Evolutionary conservation across 83 land plant species (phyloP).

Genomic region (Larix sibirica): DNA sequence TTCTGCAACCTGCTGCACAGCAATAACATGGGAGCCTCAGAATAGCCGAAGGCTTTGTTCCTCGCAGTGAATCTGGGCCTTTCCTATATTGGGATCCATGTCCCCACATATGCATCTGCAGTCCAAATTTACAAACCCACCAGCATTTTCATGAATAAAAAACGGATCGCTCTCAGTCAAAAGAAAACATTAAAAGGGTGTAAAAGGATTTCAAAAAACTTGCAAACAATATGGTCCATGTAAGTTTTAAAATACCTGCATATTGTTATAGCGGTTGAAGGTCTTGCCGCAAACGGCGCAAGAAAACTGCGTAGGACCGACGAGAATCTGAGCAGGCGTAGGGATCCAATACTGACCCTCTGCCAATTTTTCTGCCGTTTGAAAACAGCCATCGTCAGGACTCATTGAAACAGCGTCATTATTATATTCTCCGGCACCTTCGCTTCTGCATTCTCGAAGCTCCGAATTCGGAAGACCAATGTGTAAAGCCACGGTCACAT

Average conservation of each 20-base stretch:
- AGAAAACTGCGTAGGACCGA: conserved; percentile 54
- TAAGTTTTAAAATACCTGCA: conserved; percentile 37
- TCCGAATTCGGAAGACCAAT: conserved; percentile 36
- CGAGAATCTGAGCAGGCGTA: conserved; percentile 47
- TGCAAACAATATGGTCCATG: too few species aligned
- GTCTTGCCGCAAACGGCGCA: conserved; percentile 51
- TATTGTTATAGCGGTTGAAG: conserved; percentile 59
- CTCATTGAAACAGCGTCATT: neutral
- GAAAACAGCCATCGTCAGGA: too few species aligned
- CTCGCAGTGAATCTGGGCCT: conserved; percentile 42
- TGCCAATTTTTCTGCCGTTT: neutral
- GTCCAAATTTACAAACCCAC: neutral
- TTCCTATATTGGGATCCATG: conserved; percentile 44
- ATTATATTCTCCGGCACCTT: neutral
- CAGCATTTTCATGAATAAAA: neutral
- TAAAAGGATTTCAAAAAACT: too few species aligned
- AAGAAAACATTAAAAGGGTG: too few species aligned
- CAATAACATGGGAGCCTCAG: conserved; percentile 33
- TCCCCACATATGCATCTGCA: conserved; percentile 60
- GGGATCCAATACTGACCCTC: conserved; percentile 54
- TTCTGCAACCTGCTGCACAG: conserved; percentile 41
- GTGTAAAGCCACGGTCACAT: conserved; percentile 38
- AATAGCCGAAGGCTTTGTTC: conserved; percentile 25
- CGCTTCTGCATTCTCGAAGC: neutral
- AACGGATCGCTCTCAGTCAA: too few species aligned